Conservation (phyloP, 371 early-diverging fungal species). For the Entomophthora muscae region DNA sequence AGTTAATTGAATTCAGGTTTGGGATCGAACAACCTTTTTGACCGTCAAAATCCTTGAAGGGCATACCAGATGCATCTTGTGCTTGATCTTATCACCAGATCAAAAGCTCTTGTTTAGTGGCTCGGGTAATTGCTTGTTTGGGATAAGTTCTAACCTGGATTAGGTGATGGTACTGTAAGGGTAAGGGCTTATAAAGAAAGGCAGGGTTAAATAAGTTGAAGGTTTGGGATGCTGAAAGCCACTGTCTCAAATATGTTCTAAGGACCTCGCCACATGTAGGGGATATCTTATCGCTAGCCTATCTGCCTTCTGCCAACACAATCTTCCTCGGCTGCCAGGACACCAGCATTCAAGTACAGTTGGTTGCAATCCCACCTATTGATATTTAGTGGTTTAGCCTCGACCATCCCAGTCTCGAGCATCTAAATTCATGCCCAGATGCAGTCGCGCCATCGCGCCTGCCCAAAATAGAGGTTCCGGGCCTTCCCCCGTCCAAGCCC, state of each 20-base stretch:
- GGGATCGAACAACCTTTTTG: conserved; percentile 45
- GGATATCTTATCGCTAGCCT: conserved; percentile 50
- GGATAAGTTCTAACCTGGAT: conserved; percentile 2
- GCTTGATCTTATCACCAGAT: conserved; percentile 31
- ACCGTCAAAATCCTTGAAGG: conserved; percentile 35
- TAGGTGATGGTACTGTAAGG: conserved; percentile 49
- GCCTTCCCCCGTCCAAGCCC: not conserved
- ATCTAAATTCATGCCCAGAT: not conserved
- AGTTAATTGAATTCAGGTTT: conserved; percentile 29
- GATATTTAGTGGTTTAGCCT: not conserved
- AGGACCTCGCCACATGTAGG: conserved; percentile 59
- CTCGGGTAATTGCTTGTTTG: conserved; percentile 29
- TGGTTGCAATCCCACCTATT: not conserved
- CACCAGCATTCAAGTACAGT: conserved; percentile 52
- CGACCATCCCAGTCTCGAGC: not conserved
- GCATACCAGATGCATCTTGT: conserved; percentile 47
- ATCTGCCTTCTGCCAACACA: conserved; percentile 25
- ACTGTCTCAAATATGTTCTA: conserved; percentile 39
- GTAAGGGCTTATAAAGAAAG: conserved; percentile 14
- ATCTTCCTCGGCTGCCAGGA: conserved; percentile 64
- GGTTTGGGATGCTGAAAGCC: conserved; percentile 47
- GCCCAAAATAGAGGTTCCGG: not conserved
- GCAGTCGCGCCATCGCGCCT: not conserved
- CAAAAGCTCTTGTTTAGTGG: conserved; percentile 44
- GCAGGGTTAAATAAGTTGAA: conserved; percentile 2